Evolutionary conservation across 2,329 filamentous ascomycete species (phyloP).

Genomic region (Rhinocladiella similis): DNA sequence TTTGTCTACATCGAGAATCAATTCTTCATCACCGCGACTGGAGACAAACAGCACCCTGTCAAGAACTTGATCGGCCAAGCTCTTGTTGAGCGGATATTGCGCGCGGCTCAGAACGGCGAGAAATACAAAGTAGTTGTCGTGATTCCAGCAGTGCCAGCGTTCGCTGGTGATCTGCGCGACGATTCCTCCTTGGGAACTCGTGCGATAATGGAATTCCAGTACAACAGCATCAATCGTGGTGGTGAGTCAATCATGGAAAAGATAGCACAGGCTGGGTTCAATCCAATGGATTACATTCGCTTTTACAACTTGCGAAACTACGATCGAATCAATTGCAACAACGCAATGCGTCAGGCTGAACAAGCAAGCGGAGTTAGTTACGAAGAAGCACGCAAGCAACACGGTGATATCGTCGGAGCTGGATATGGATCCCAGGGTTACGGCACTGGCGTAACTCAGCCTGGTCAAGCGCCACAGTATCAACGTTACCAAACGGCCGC

Average conservation of each 20-base stretch:
- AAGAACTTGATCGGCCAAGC: conserved; percentile 76
- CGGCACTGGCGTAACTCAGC: conserved; percentile 23
- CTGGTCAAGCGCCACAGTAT: conserved; percentile 47
- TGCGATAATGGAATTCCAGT: conserved; percentile 88
- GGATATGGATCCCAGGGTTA: conserved; percentile 44
- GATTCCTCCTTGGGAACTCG: conserved; percentile 74
- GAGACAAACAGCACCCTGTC: conserved; percentile 68
- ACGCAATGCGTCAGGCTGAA: conserved; percentile 38
- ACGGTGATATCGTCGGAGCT: conserved; percentile 50
- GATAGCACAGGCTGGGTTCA: conserved; percentile 64
- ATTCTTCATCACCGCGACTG: conserved; percentile 85
- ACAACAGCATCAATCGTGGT: conserved; percentile 74
- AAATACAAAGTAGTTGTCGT: conserved; percentile 73
- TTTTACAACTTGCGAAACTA: conserved; percentile 87
- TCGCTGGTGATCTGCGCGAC: conserved; percentile 74
- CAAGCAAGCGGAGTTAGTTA: conserved; percentile 46
- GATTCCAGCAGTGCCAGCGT: conserved; percentile 79
- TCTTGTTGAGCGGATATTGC: conserved; percentile 74
- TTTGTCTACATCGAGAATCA: conserved; percentile 82
- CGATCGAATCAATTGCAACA: conserved; percentile 69
- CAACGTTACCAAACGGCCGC: conserved; percentile 73
- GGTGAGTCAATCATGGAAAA: conserved; percentile 76
- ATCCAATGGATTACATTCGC: conserved; percentile 72
- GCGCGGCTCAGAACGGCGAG: conserved; percentile 65
- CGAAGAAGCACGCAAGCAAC: conserved; percentile 44